These are phyloP conservation scores for Saccharomyces pastorianus DNA, from an alignment of 1,139 yeast species.

Conservation along the genomic window DNA sequence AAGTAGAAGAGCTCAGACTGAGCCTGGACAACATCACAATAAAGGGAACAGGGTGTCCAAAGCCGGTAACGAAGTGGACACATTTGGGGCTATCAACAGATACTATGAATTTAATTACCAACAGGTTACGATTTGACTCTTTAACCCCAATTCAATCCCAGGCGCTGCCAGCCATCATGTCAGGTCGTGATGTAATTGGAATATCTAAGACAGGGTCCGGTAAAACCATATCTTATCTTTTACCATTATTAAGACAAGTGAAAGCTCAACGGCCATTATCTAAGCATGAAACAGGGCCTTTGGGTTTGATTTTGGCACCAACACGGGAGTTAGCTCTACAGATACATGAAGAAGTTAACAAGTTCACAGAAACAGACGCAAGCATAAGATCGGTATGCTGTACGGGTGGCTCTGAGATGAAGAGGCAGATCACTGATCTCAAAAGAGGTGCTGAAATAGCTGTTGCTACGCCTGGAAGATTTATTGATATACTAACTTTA, in stretches of 20 bases:
- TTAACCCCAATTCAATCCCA: conserved; percentile 87
- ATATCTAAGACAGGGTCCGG: conserved; percentile 97
- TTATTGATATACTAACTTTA: conserved; percentile 80
- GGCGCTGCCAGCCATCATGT: conserved; percentile 83
- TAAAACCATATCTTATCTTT: conserved; percentile 77
- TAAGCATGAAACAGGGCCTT: conserved; percentile 56
- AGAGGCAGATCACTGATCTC: conserved; percentile 70
- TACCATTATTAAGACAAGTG: conserved; percentile 80
- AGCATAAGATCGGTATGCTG: conserved; percentile 62
- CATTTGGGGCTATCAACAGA: conserved; percentile 69
- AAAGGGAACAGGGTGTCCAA: conserved; percentile 50
- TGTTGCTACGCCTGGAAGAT: conserved; percentile 93
- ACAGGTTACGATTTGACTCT: conserved; percentile 24
- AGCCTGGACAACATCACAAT: conserved; percentile 58
- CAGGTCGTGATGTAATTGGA: conserved; percentile 85
- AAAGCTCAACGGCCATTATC: conserved; percentile 56
- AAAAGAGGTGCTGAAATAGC: conserved; percentile 74
- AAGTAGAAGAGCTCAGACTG: conserved; percentile 47
- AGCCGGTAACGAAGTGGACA: conserved; percentile 71
- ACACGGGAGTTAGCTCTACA: conserved; percentile 90
- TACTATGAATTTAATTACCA: conserved; percentile 44
- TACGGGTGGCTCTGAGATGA: conserved; percentile 89
- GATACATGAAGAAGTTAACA: conserved; percentile 57
- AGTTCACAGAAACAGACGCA: conserved; percentile 44
- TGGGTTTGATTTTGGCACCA: conserved; percentile 78